Evolutionary conservation across 2,329 filamentous ascomycete genomes (phyloP), one percentile per base, ranked within the genome.

Genomic region (Ophiostoma ips): DNA sequence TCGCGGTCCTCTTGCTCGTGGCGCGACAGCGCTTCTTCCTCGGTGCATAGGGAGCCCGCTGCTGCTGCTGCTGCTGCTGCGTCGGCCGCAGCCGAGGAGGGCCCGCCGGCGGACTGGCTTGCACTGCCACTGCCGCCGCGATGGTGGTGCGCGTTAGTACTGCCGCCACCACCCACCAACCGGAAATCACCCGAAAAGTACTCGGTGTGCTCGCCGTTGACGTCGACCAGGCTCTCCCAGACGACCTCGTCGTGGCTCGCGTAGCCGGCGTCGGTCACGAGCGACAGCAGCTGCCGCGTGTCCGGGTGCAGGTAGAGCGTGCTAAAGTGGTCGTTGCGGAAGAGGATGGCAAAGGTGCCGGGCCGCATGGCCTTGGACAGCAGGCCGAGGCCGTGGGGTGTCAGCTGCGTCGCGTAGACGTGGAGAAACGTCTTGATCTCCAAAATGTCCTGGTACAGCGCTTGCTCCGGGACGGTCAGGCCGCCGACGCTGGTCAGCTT

Each of bases 321-420:
- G 38, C 87, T 88, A 61, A 98, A 98, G 63, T 98, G 92, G 61
- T 98, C 90, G 59, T 98, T 98, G 24, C 92, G 79, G 69, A 98
- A 98, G 1, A 98, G 67, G 46, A 98, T 96, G 0, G 87, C 87
- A 54, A 95, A 78, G 1, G 84, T 79, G 2, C 88, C 90, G 1
- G 87, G 83, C 12, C 75, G 69, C 51, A 95, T 73, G 6, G 76
- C 80, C 47, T 78, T 76, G 1, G 74, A 75, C 36, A 96, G 81
- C 1, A 84, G 77, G 36, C 84, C 76, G 2, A 98, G 72, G 0
- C 92, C 92, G 64, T 83, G 84, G 0, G 77, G 71, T 0, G 92
- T 95, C 19, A 98, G 70, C 59, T 98, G 92, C 0, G 92, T 96
- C 0, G 87, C 83, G 53, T 87, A 89, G 1, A 72, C 73, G 3